A percentile compares a stretch with the other conserved stretches of the same genome.
phyloP scores from a whole-genome alignment of 208 protist species.

The Giardia duodenalis region DNA sequence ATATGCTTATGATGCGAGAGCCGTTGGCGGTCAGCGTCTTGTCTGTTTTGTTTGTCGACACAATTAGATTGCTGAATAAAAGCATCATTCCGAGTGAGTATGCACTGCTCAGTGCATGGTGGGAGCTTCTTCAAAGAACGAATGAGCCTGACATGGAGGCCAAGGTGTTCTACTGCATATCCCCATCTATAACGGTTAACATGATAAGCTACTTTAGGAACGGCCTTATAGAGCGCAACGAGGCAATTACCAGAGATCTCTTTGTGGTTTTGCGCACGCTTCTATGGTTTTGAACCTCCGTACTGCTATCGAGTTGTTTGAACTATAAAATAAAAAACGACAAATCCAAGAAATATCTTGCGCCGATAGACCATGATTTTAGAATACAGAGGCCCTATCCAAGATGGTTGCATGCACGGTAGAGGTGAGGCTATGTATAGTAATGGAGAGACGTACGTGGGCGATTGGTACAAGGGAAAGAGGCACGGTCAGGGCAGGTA shows the following conservation, averaged over 20 bases:
- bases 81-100: neutral
- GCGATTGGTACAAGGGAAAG: conserved; percentile 24
- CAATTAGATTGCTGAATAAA: neutral
- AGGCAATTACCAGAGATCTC: neutral
- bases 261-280: neutral
- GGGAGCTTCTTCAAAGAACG: neutral
- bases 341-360: too few species aligned
- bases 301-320: too few species aligned
- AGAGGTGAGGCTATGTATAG: too few species aligned
- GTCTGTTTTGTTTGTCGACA: neutral
- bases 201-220: neutral
- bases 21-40: neutral
- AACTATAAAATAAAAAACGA: too few species aligned
- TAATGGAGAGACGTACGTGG: conserved; percentile 29
- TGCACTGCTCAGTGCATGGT: neutral
- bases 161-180: neutral
- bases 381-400: too few species aligned
- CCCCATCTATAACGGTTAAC: neutral
- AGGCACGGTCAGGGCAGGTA: conserved; percentile 29
- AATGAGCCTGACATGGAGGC: neutral
- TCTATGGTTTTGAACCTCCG: neutral
- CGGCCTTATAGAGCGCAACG: neutral
- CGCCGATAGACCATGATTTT: too few species aligned
- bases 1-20: neutral
- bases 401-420: too few species aligned